A percentile compares a stretch with the other conserved stretches of the same genome.
phyloP scores from a whole-genome alignment of 176 grass and related monocot genomes.

The maize (Zea mays) region DNA sequence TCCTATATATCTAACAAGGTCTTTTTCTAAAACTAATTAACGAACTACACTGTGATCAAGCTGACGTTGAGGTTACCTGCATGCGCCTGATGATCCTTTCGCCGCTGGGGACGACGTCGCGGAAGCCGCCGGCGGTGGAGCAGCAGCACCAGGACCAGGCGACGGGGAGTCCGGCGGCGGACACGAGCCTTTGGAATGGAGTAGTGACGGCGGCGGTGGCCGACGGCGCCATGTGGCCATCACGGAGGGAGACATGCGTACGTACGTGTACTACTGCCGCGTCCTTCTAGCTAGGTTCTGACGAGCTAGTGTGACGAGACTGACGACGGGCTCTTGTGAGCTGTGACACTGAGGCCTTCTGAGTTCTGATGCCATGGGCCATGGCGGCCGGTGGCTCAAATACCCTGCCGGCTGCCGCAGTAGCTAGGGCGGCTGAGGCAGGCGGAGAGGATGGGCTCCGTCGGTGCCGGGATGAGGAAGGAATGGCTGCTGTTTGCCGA shows the following conservation, averaged over 20 bases:
- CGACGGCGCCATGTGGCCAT: constrained; percentile 35
- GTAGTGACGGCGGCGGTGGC: constrained; percentile 42
- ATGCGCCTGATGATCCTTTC: constrained; percentile 64
- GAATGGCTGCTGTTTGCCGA: not conserved
- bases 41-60: too few relatives aligned
- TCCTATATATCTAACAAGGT: too few relatives aligned
- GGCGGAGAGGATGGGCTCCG: too few relatives aligned
- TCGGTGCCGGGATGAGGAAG: not conserved
- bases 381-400: not conserved
- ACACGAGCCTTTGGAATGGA: constrained; percentile 49
- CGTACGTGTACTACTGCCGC: not conserved
- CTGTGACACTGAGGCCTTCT: too few relatives aligned
- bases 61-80: constrained; percentile 42
- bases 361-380: too few relatives aligned
- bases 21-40: too few relatives aligned
- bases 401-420: not conserved
- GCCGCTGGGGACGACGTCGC: constrained; percentile 49
- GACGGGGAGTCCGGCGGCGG: constrained; percentile 34
- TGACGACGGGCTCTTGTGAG: too few relatives aligned
- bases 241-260: constrained; percentile 48
- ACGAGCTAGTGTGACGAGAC: too few relatives aligned
- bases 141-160: not conserved
- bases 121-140: constrained; percentile 30
- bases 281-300: too few relatives aligned
- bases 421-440: not conserved